phyloP scores from a whole-genome alignment of 2,329 filamentous ascomycete species.

The Epichloe gansuensis region DNA sequence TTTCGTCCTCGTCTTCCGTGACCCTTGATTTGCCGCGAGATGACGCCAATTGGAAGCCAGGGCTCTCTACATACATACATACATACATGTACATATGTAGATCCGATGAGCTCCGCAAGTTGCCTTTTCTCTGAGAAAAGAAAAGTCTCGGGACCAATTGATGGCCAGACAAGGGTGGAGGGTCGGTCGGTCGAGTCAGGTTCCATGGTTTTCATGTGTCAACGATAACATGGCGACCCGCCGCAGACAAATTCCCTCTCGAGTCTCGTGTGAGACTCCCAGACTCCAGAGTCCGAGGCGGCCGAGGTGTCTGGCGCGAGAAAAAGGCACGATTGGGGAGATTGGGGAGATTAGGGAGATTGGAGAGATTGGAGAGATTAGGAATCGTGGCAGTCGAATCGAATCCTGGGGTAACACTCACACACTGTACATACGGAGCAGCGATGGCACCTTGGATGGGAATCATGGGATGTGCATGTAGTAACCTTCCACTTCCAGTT shows the following conservation, averaged over 20 bases:
- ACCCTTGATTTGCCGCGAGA: not conserved
- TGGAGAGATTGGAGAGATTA: too few species aligned
- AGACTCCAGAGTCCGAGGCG: not conserved
- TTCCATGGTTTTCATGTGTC: conserved; percentile 13
- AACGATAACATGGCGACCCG: conserved; percentile 4
- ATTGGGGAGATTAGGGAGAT: too few species aligned
- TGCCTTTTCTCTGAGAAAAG: not conserved
- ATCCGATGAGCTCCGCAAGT: conserved; percentile 3
- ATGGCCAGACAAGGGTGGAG: not conserved
- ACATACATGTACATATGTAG: too few species aligned
- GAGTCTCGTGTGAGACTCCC: not conserved
- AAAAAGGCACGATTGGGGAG: not conserved
- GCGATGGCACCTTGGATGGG: too few species aligned
- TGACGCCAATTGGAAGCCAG: not conserved
- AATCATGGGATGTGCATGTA: not conserved
- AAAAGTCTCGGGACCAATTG: not conserved
- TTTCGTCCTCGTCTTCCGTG: not conserved
- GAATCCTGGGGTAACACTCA: not conserved
- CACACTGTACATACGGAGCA: not conserved
- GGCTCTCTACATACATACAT: not conserved
- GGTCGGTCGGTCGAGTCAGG: conserved; percentile 6
- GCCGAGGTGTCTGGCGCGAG: not conserved
- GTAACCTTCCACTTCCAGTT: not conserved
- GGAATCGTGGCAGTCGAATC: not conserved
- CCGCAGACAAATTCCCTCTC: conserved; percentile 3